Base-by-base conservation (phyloP, 768 basidiomycete species). In the Aureoboletus auriporus region DNA sequence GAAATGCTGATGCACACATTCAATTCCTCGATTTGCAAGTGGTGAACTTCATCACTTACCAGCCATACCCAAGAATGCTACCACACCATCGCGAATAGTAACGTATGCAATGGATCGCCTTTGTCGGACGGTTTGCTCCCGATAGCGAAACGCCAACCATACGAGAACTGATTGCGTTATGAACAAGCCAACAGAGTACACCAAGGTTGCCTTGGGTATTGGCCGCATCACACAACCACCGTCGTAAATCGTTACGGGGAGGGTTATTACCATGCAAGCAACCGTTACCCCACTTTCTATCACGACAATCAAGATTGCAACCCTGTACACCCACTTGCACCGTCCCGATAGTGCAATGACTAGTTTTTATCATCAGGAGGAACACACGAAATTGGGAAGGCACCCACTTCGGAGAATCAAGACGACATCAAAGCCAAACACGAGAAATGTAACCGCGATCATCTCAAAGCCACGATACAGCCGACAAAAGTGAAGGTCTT, bases 81-180 rank as follows among this genome's bases (percentile, higher is more conserved):
- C 5, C 2, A 55, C 4, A 27, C 62, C 58, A 27, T 63, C 62
- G 3, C 63, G 55, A n/a, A 63, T 57, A 10, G 63, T 65, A 1
- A 60, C 34, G 12, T 48, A 61, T 9, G 50, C 51, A 27, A 58
- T 36, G 7, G 38, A 42, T 8, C 30, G 12, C 27, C 49, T 43
- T 9, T 23, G 14, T 39, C 33, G 51, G 20, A 8, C 11, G n/a
- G 13, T 28, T 9, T 14, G 44, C 8, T 47, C 26, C 23, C 50
- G 53, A 39, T 53, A 58, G 36, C 47, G 55, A 40, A 37, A 60
- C 6, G 52, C 48, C 39, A 64, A 35, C 51, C 46, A 53, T 17
- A 65, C 4, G 39, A 65, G 53, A 13, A 53, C 23, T n/a, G 29
- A 12, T 42, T 60, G 58, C 1, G 62, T 47, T 16, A 33, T 7